Evolutionary conservation across 2,329 filamentous ascomycete species (phyloP).

Genomic region (Talaromyces sp.): DNA sequence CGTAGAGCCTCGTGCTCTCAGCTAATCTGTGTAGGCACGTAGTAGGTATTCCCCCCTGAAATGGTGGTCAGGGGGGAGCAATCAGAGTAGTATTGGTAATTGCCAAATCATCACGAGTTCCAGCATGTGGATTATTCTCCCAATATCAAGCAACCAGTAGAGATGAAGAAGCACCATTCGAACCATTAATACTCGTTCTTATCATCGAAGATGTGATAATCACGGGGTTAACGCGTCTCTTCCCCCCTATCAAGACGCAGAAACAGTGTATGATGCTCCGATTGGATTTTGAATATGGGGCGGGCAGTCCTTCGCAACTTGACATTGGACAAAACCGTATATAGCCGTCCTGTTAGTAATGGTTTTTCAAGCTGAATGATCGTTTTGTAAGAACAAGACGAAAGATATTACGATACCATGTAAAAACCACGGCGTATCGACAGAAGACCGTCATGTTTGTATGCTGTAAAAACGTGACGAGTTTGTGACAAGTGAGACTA

Average conservation of each 20-base stretch:
- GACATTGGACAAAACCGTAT: neutral
- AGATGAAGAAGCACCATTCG: neutral
- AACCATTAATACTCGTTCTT: neutral
- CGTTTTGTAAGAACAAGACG: neutral
- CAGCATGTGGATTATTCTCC: too few species aligned
- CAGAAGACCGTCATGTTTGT: neutral
- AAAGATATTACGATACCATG: neutral
- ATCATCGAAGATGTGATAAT: too few species aligned
- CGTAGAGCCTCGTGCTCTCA: too few species aligned
- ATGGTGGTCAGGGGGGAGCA: neutral
- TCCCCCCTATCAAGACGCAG: neutral
- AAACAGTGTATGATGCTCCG: neutral
- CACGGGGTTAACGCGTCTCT: neutral
- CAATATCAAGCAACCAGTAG: neutral
- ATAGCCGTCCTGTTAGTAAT: neutral
- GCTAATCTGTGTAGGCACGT: neutral
- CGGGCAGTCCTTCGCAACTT: neutral
- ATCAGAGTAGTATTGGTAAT: neutral
- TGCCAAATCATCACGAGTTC: neutral
- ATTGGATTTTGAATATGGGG: neutral
- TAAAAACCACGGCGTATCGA: neutral
- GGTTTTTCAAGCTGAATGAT: neutral
- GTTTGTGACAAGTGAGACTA: neutral
- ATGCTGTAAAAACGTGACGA: neutral
- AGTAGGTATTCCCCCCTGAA: too few species aligned